phyloP scores from a whole-genome alignment of 2,329 filamentous ascomycete genomes.

The Alternaria tenuissima region DNA sequence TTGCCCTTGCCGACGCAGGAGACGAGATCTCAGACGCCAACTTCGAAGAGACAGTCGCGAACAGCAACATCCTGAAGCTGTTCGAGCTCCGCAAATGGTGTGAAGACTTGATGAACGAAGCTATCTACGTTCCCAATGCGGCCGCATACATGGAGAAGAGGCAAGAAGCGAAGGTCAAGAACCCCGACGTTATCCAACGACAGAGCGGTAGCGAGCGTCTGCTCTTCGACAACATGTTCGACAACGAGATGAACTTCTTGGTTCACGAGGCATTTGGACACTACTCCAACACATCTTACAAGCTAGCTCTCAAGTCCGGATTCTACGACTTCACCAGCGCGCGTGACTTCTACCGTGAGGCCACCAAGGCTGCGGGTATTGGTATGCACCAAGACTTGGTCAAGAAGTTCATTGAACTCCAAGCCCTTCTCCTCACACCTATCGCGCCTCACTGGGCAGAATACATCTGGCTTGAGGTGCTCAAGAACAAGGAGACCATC shows the following conservation, averaged over 20 bases:
- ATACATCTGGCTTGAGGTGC: conserved; percentile 90
- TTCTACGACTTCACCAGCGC: conserved; percentile 92
- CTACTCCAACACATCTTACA: conserved; percentile 66
- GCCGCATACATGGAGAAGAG: conserved; percentile 54
- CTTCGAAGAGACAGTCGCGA: conserved; percentile 94
- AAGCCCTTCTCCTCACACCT: conserved; percentile 81
- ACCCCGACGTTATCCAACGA: conserved; percentile 70
- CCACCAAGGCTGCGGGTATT: conserved; percentile 76
- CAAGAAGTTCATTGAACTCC: conserved; percentile 82
- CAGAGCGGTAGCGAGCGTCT: conserved; percentile 69
- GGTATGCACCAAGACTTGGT: conserved; percentile 87
- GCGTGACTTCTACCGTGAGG: conserved; percentile 89
- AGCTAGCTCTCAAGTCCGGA: conserved; percentile 60
- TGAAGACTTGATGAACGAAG: conserved; percentile 79
- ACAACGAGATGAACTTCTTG: conserved; percentile 89
- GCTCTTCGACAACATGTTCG: conserved; percentile 88
- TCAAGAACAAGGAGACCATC: conserved; percentile 77
- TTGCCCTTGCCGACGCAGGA: conserved; percentile 92
- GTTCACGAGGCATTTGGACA: conserved; percentile 80
- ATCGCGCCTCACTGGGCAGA: conserved; percentile 95
- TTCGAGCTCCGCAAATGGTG: conserved; percentile 89
- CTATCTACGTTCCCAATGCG: conserved; percentile 53
- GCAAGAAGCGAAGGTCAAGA: conserved; percentile 56
- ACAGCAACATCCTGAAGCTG: conserved; percentile 87
- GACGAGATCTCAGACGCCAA: conserved; percentile 96